Conservation (phyloP, 306 rosid species). For the Citrullus colocynthis region DNA sequence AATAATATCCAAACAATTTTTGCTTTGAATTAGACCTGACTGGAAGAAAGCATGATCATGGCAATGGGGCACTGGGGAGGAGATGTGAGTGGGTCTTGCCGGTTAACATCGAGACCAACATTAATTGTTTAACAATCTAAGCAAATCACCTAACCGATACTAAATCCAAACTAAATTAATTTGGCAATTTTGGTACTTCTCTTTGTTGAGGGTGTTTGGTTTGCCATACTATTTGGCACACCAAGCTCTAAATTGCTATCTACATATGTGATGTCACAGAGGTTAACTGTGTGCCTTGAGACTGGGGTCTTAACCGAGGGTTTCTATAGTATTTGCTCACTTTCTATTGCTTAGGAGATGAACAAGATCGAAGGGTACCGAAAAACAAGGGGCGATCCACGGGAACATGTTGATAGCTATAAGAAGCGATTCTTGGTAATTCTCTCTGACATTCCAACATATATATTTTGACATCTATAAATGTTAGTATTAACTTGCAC, state of each 20-base stretch:
- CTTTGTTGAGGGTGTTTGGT: not conserved
- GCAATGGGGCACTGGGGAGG: not conserved
- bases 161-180: not conserved
- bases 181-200: no score
- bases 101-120: not conserved
- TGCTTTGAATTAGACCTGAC: not conserved
- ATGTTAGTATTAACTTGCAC: not conserved
- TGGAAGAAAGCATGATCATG: not conserved
- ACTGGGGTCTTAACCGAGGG: not conserved
- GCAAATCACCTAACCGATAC: not conserved
- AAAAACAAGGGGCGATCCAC: constrained; percentile 38
- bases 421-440: constrained; percentile 48
- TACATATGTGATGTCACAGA: not conserved
- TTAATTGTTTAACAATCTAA: not conserved
- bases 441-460: not conserved
- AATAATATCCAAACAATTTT: not conserved
- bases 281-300: not conserved
- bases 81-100: not conserved
- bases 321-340: not conserved
- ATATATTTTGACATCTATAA: no score
- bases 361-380: constrained; percentile 49
- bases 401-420: constrained; percentile 42
- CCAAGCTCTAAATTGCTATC: not conserved
- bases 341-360: constrained; percentile 24
- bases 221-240: not conserved